Base-by-base conservation (phyloP, 1,139 yeast species). In the Saccharomyces hybrid region DNA sequence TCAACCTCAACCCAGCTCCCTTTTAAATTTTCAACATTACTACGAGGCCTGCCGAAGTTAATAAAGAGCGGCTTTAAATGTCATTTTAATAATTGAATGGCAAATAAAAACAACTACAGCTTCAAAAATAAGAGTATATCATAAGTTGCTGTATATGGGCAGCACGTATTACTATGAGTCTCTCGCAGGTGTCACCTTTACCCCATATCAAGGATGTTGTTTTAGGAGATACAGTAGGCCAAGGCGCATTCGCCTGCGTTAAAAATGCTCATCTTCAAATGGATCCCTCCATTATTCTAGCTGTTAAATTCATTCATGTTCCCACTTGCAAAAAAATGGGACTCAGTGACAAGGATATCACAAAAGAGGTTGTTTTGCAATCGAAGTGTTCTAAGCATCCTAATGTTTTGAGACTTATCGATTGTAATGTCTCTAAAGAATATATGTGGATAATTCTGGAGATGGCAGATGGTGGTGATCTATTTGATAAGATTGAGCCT, bases 401-500 rank as follows among this genome's bases (percentile, higher is more conserved):
- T 5, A 83, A 85, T 62, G 76, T 85, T 14, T 76, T 84, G 49
- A 74, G 74, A 55, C 71, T 82, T 52, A 69, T 77, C 47, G 80
- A 77, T 62, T 76, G 79, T 59, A 83, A 82, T 2, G 75, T 80
- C 2, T 77, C 79, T 54, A 66, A 69, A 1, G 75, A 74, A 44
- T 84, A 83, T 78, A 70, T 78, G 51, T 84, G 85, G 81, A 76
- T 84, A 57, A 79, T 80, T 8, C 74, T 85, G 77, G 89, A 85
- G 62, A 70, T 82, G 54, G 88, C 88, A 0, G 75, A 76, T 44
- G 86, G 87, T 53, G 90, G 90, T 16, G 91, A 85, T 65, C 66
- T 85, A 25, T 85, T 84, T 65, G 88, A 84, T 61, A 84, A 84
- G 70, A 83, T 84, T 55, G 88, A 84, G 67, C 89, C 89, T 0